Evolutionary conservation across 805 yeast genomes (phyloP), one percentile per base, ranked within the genome.

Genomic region (Yamadazyma sp.): DNA sequence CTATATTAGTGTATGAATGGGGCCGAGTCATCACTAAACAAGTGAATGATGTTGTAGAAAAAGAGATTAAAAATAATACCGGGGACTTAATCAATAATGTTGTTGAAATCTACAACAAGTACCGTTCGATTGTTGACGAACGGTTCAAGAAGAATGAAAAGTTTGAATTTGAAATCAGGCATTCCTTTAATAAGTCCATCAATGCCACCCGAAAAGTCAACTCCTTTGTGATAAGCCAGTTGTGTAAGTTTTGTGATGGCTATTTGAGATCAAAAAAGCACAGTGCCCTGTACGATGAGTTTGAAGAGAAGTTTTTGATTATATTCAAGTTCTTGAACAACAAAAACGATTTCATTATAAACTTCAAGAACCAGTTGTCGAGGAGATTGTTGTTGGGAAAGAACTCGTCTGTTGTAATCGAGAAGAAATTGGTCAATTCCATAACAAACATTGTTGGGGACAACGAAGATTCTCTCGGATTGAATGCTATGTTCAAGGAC

Each of bases 291-390:
- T 54, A 46, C 42, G 35, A 40, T 2, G 50, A 46, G 6, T 52
- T 56, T 32, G 40, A 47, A 21, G 26, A 38, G 1, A 50, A 51
- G 5, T 55, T 54, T 15, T 28, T 57, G 18, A 42, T 47, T 2
- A 48, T 67, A 6, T 68, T 64, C 54, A 59, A 62, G 24, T 51
- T 56, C 6, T 37, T 69, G 4, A 49, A 54, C 32, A 63, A 59
- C 47, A 69, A 69, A 35, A 46, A 42, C 19, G 63, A 57, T 11
- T 66, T 68, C 36, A 39, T 64, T 3, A 29, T 44, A 1, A 39
- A 45, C 2, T 69, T 65, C 46, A 59, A 58, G 38, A 52, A 52
- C 25, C 69, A 65, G 25, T 49, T 69, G n/a, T 63, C 71, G 3
- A 55, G 54, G 33, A 47, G 75, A 36, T 50, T 69, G 32, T 50